Base-by-base conservation (phyloP, 108 stramenopile species). In the Stephanodiscus triporus region DNA sequence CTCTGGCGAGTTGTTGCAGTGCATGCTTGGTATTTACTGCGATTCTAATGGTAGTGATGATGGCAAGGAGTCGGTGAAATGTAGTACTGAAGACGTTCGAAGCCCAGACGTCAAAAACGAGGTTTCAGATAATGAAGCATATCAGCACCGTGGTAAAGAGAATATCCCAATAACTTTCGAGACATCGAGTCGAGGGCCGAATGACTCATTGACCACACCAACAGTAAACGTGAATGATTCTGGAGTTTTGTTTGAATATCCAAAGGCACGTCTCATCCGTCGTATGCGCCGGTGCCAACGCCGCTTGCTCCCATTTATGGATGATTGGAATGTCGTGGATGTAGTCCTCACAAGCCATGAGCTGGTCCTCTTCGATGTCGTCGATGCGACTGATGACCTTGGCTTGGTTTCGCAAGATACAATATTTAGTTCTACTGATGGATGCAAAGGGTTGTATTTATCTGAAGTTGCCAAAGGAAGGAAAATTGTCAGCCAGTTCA, bases 231-330 rank as follows among this genome's bases (percentile, higher is more conserved):
- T 45, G 38, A 16, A 27, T 27, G 14, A 59, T 11, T 62, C 19
- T 50, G 74, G 75, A 37, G 42, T 64, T 65, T 66, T 38, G 63
- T 91, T 91, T 53, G 50, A 76, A 27, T 86, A 78, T 30, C 94
- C 94, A 5, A 78, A 70, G 45, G 85, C 94, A 27, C 80, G 85
- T 22, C 75, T 95, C 20, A 76, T 91, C 30, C 88, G 94, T 55
- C 88, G 87, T 43, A 95, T 95, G 89, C 84, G 91, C 16, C 80
- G 94, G 26, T 95, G 94, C 70, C 89, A 93, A 61, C 77, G 89
- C 11, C 85, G 75, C 32, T 64, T 89, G 63, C 82, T 89, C 10
- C 94, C 94, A 38, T 53, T 91, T 27, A 67, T 95, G 20, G 82
- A 90, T 57, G 72, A 78, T 19, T 95, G 91, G 91, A 58, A 61